Evolutionary conservation across 257 asterid genomes (phyloP).

Genomic region (Sherardia arvensis): DNA sequence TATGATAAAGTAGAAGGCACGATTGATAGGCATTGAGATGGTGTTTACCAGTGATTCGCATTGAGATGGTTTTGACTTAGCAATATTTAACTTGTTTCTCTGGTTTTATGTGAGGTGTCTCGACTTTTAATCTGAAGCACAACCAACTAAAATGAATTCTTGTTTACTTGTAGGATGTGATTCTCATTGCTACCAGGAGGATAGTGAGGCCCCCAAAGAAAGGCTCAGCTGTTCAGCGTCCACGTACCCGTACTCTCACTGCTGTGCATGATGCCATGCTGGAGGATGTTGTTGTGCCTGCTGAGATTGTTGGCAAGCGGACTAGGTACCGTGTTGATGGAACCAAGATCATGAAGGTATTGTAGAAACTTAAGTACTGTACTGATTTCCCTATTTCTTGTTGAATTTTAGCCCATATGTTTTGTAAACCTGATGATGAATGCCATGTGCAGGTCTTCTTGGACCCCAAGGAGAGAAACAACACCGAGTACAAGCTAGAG

Average conservation of each 20-base stretch:
- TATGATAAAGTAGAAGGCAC: background rate
- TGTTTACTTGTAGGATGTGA: slow-evolving; percentile 48
- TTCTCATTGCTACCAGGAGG: slow-evolving; percentile 71
- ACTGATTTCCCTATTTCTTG: background rate
- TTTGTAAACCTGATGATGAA: background rate
- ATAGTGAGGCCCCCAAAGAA: slow-evolving; percentile 81
- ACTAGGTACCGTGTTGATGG: slow-evolving; percentile 64
- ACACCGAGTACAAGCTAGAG: slow-evolving; percentile 40
- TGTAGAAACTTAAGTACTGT: background rate
- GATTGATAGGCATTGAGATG: background rate
- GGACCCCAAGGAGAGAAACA: slow-evolving; percentile 36
- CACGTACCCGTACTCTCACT: slow-evolving; percentile 80
- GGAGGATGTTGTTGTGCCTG: slow-evolving; percentile 79
- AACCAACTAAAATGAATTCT: background rate
- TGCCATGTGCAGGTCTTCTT: slow-evolving; percentile 24
- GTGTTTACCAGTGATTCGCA: background rate
- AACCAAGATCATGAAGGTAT: slow-evolving; percentile 78
- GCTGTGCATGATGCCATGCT: slow-evolving; percentile 80
- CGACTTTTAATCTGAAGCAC: background rate
- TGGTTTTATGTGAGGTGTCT: background rate
- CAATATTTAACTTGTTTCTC: background rate
- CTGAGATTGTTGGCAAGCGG: slow-evolving; percentile 81
- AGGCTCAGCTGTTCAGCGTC: slow-evolving; percentile 82
- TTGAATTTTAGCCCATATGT: too few relatives aligned
- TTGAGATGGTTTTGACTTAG: background rate